A percentile compares a stretch with the other conserved stretches of the same genome.
Conservation (phyloP, 2,329 filamentous ascomycete species). For the Penicillium vulpinum region DNA sequence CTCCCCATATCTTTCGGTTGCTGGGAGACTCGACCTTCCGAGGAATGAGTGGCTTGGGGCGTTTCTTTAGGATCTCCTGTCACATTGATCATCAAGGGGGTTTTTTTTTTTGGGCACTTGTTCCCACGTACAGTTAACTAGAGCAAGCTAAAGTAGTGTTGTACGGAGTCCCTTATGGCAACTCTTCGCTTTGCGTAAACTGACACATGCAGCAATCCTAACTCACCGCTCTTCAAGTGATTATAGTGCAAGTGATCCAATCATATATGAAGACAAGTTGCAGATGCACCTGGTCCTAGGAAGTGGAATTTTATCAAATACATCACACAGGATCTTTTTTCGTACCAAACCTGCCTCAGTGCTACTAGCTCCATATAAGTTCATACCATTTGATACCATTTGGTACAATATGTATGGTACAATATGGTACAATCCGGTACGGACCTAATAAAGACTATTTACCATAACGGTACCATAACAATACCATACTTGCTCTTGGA, state of each 20-base stretch:
- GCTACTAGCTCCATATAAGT: slow-evolving; percentile 4
- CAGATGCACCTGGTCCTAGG: background rate
- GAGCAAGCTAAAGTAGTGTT: background rate
- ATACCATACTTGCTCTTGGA: background rate
- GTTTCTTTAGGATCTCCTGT: background rate
- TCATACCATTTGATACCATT: no score
- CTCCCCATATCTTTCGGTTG: background rate
- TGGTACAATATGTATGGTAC: no score
- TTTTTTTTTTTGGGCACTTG: background rate
- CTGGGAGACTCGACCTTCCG: background rate
- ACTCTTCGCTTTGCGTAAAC: background rate
- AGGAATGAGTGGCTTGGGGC: background rate
- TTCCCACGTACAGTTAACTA: background rate
- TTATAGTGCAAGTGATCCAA: background rate
- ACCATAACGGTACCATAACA: slow-evolving; percentile 13
- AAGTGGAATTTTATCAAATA: slow-evolving; percentile 6
- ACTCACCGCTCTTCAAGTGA: background rate
- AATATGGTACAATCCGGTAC: background rate
- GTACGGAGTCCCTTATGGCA: background rate
- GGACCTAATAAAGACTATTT: slow-evolving; percentile 5
- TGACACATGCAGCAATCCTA: background rate
- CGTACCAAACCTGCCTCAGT: slow-evolving; percentile 6
- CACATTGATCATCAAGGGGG: background rate
- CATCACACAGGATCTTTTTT: slow-evolving; percentile 1
- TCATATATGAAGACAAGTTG: background rate